phyloP scores from a whole-genome alignment of 2,329 filamentous ascomycete genomes.

The Exophiala spinifera region DNA sequence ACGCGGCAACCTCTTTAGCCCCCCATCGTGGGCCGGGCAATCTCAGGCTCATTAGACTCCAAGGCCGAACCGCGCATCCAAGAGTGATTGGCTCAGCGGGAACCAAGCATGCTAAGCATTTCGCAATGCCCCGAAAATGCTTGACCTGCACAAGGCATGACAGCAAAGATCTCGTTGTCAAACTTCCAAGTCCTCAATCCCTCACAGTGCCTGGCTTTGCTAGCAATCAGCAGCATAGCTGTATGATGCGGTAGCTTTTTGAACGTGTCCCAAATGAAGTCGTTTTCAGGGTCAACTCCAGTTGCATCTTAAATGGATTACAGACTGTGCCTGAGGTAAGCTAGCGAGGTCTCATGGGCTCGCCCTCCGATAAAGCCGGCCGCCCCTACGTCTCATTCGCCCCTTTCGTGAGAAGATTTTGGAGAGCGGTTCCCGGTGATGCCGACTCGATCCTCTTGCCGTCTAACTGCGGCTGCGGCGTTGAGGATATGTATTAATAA shows the following conservation, averaged over 20 bases:
- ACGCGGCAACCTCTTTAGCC: too few relatives aligned
- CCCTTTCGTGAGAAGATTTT: neutral
- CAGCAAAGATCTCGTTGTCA: too few relatives aligned
- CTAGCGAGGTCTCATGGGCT: neutral
- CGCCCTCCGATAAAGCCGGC: neutral
- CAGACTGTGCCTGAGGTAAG: too few relatives aligned
- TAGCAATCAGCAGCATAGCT: neutral
- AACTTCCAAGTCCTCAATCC: too few relatives aligned
- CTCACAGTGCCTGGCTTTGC: neutral
- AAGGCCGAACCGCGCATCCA: too few relatives aligned
- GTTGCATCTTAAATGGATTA: too few relatives aligned
- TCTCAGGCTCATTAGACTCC: too few relatives aligned
- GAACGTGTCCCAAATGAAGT: too few relatives aligned
- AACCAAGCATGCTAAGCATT: conserved; percentile 1
- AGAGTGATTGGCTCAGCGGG: neutral
- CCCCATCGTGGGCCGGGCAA: too few relatives aligned
- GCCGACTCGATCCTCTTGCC: neutral
- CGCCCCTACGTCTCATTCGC: neutral
- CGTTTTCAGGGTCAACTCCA: too few relatives aligned
- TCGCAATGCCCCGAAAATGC: neutral
- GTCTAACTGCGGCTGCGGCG: neutral
- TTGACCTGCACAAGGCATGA: neutral
- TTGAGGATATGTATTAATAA: too few relatives aligned
- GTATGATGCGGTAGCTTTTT: too few relatives aligned
- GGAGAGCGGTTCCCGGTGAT: neutral